Base-by-base conservation (phyloP, 225 moss, liverwort and hornwort genomes). In the Pleurozium schreberi region DNA sequence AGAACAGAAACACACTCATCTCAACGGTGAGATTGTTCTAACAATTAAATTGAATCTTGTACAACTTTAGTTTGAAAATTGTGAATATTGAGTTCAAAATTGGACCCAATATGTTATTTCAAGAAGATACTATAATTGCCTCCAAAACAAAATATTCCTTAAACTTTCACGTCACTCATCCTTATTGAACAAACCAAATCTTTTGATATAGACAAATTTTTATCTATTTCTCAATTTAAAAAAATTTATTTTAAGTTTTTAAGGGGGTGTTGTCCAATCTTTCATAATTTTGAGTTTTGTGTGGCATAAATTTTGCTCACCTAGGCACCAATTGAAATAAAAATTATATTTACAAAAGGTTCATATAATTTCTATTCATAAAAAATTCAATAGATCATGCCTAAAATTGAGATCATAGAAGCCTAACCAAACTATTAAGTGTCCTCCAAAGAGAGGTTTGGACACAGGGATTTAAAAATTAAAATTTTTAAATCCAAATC, bases 381-480 rank as follows among this genome's bases (percentile, higher is more conserved):
- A 7, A 49, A 47, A 33, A 12, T 33, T 33, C 2, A 33, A 20
- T 50, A 74, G 11, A 18, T 19, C 4, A 74, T 47, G 19, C 4
- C 10, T 11, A 50, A 49, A 50, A 3, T 73, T 60, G 18, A 40
- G 27, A 78, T 55, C 0, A 6, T 0, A 8, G 0, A 14, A 50
- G 18, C 4, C 3, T 73, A 2, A 10, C 15, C 3, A 15, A 73
- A 47, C 3, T 11, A 5, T 45, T 47, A 6, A 17, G 2, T 45
- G 9, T 73, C 14, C 0, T 1, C 5, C 0, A 5, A 9, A 2
- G 22, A n/a, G n/a, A n/a, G n/a, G n/a, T n/a, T n/a, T n/a, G 2
- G 10, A 45, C 14, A 17, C 2, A 16, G 17, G 2, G 5, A 71
- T 43, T 28, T 17, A 15, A 10, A 1, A 11, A 4, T 30, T 53